These are phyloP conservation scores for Auriscalpium vulgare DNA, from an alignment of 768 basidiomycete species.

Conservation along the genomic window DNA sequence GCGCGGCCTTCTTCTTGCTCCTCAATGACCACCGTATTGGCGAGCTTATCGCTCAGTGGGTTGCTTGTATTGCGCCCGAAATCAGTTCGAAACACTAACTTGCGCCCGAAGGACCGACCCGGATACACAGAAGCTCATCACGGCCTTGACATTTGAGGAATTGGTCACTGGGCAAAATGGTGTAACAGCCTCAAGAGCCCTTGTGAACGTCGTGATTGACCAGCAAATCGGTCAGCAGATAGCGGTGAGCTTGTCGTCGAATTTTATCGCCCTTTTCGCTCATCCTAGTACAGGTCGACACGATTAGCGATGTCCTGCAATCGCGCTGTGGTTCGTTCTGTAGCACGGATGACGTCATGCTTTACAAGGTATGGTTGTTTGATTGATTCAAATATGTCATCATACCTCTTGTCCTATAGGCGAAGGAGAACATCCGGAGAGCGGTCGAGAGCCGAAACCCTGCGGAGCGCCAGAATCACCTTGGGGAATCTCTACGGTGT, in stretches of 20 bases:
- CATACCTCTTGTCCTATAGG: conserved; percentile 35
- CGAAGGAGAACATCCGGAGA: conserved; percentile 87
- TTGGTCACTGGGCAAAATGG: conserved; percentile 82
- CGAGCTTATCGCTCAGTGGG: conserved; percentile 77
- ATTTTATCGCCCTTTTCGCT: background rate
- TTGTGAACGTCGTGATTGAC: conserved; percentile 95
- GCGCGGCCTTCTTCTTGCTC: conserved; percentile 86
- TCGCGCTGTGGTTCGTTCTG: conserved; percentile 96
- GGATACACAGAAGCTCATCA: conserved; percentile 62
- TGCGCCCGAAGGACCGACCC: conserved; percentile 51
- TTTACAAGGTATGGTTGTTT: conserved; percentile 69
- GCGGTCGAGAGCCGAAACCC: conserved; percentile 76
- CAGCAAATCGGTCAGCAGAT: conserved; percentile 97
- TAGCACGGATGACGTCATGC: conserved; percentile 94
- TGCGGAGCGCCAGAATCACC: conserved; percentile 66
- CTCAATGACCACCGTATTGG: conserved; percentile 86
- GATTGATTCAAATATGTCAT: background rate
- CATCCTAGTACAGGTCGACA: conserved; percentile 68
- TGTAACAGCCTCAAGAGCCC: conserved; percentile 75
- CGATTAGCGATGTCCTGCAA: conserved; percentile 91
- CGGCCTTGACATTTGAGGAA: conserved; percentile 73
- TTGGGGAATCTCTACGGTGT: conserved; percentile 84
- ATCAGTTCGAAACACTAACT: conserved; percentile 1
- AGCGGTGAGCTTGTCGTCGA: conserved; percentile 49
- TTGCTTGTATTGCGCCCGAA: conserved; percentile 1